A percentile compares a stretch with the other conserved stretches of the same genome.
Conservation (phyloP, 164 flowering plant species). For the Stephania yunnanensis region DNA sequence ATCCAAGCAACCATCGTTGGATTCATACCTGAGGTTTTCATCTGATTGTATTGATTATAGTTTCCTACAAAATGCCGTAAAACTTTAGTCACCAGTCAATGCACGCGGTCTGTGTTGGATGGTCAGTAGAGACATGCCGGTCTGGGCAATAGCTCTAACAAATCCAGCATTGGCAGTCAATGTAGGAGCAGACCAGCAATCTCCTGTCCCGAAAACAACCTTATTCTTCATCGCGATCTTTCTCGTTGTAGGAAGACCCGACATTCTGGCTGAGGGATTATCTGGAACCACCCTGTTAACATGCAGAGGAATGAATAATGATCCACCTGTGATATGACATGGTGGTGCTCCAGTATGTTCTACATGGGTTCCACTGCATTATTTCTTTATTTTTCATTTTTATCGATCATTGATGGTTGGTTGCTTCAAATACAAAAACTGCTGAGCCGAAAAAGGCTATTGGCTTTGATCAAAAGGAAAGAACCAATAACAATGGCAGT, state of each 20-base stretch:
- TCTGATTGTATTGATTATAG: neutral
- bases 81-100: conserved; percentile 59
- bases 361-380: too few relatives aligned
- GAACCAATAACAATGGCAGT: too few relatives aligned
- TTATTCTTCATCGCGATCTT: conserved; percentile 83
- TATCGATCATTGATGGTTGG: neutral
- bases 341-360: too few relatives aligned
- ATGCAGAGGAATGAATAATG: neutral
- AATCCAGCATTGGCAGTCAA: conserved; percentile 90
- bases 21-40: neutral
- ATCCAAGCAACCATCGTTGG: neutral
- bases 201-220: conserved; percentile 85
- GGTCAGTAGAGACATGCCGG: conserved; percentile 76
- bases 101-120: conserved; percentile 86
- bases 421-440: neutral
- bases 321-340: neutral
- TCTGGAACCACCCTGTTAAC: conserved; percentile 68
- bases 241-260: conserved; percentile 72
- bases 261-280: conserved; percentile 66
- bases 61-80: neutral
- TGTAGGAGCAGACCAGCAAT: conserved; percentile 70
- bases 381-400: too few relatives aligned
- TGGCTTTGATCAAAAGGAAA: neutral
- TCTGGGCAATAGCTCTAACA: conserved; percentile 83
- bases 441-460: neutral